A percentile compares a stretch with the other conserved stretches of the same genome.
Conservation (phyloP, 1,284 basidiomycete species). For the Waitea zeae region DNA sequence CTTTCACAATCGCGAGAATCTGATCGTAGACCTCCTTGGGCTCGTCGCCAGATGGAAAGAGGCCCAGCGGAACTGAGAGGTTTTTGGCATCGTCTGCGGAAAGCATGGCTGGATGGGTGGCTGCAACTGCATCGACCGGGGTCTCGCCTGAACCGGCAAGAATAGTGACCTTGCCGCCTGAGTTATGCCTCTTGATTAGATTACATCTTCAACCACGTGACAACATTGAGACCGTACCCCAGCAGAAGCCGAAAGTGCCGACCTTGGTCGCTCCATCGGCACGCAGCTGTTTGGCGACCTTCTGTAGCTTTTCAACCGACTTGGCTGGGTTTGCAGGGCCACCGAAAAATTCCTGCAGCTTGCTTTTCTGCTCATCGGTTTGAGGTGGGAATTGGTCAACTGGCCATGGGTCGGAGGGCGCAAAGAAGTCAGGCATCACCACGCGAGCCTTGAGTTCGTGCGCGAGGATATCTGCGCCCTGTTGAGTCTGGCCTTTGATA, state of each 20-base stretch:
- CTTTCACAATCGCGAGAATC: conserved; percentile 27
- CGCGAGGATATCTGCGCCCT: conserved; percentile 46
- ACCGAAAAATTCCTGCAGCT: conserved; percentile 36
- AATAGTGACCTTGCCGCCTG: conserved; percentile 37
- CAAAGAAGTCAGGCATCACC: conserved; percentile 53
- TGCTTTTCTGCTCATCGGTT: conserved; percentile 27
- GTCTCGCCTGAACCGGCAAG: conserved; percentile 18
- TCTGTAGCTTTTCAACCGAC: conserved; percentile 25
- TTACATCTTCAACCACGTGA: background rate
- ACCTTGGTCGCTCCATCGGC: conserved; percentile 26
- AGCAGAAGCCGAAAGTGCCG: conserved; percentile 40
- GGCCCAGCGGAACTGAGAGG: conserved; percentile 34
- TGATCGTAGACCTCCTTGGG: conserved; percentile 35
- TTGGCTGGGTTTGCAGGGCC: conserved; percentile 25
- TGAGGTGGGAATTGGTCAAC: conserved; percentile 33
- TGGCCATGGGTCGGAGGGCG: conserved; percentile 31
- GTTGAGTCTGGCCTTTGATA: conserved; percentile 39
- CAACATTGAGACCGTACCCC: conserved; percentile 23
- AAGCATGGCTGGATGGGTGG: conserved; percentile 45
- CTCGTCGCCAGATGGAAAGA: conserved; percentile 48
- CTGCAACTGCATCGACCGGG: conserved; percentile 29
- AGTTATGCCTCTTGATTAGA: background rate
- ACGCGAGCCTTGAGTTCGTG: conserved; percentile 29
- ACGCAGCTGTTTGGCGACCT: conserved; percentile 28
- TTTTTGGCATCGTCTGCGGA: conserved; percentile 30